Percentiles rank a stretch among this genome's conserved stretches.
These are phyloP conservation scores for Wickerhamiella alocasiicola DNA, from an alignment of 805 yeast species.

Conservation along the genomic window DNA sequence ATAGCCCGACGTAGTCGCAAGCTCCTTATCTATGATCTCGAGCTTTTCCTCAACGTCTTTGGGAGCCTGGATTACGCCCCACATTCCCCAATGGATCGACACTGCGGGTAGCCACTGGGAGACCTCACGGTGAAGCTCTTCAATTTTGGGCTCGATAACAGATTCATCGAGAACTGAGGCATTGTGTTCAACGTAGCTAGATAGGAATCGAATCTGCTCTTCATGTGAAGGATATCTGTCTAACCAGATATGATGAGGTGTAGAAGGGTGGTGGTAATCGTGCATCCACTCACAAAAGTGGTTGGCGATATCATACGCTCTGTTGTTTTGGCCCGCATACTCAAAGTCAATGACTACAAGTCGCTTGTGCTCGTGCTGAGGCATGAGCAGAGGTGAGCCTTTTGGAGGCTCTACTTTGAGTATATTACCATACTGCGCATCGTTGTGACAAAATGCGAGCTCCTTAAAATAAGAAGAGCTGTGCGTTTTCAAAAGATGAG, in stretches of 20 bases:
- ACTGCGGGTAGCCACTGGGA: constrained; percentile 71
- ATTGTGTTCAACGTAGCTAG: constrained; percentile 55
- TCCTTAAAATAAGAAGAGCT: constrained; percentile 28
- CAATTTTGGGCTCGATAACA: constrained; percentile 35
- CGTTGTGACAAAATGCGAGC: constrained; percentile 85
- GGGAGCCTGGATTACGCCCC: constrained; percentile 84
- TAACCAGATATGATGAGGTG: constrained; percentile 42
- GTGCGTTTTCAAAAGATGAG: constrained; percentile 48
- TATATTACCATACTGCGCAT: constrained; percentile 91
- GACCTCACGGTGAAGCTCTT: constrained; percentile 48
- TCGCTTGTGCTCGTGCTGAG: constrained; percentile 46
- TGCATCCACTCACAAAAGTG: constrained; percentile 98
- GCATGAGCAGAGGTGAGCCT: constrained; percentile 40
- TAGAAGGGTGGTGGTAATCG: constrained; percentile 59
- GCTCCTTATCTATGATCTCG: constrained; percentile 7
- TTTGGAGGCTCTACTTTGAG: constrained; percentile 42
- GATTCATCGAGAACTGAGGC: constrained; percentile 24
- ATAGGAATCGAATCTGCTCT: constrained; percentile 58
- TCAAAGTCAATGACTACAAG: constrained; percentile 94
- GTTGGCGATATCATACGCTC: constrained; percentile 83
- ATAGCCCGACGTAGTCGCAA: constrained; percentile 18
- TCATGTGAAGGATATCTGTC: constrained; percentile 52
- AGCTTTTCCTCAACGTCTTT: constrained; percentile 25
- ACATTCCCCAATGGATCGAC: constrained; percentile 69
- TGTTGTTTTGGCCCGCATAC: constrained; percentile 80